Evolutionary conservation across 768 basidiomycete genomes (phyloP), one percentile per base, ranked within the genome.

Genomic region (Lentinula boryana): DNA sequence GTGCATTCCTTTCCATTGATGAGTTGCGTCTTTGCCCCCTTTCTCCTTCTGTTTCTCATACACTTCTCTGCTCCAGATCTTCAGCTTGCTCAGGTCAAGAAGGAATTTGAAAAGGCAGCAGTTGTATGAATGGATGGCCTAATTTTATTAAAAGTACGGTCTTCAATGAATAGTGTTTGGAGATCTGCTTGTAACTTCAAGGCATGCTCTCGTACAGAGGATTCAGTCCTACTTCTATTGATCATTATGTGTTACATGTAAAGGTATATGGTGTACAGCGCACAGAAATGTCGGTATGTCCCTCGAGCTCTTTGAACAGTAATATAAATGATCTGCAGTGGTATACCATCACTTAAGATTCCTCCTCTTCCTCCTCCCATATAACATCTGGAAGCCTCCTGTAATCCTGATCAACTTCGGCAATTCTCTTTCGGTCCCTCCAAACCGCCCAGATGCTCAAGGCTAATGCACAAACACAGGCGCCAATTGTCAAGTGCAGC

Each of bases 391-490:
- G 46, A 23, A 51, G 31, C 33, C 50, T 32, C 27, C 50, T 33
- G 32, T 51, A 51, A 21, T 32, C 50, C n/a, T 13, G 27, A 15
- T 43, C 55, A 18, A 32, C 13, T 23, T 56, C 55, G 23, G 7
- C 21, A 13, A 8, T 15, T 21, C 21, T 56, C 40, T 18, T 56
- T 27, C 55, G 36, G 23, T 87, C 85, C 56, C 80, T 71, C 75
- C 76, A 79, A 2, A 75, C 78, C 7, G 83, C 81, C 74, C 79
- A 84, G 0, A 82, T 59, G 60, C 81, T 81, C 49, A 87, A 69
- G 21, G 71, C 63, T 2, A 85, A 70, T 5, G 78, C 76, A 4
- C 80, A 38, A 48, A 75, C 69, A 56, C 82, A 83, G 21, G 80
- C 83, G 0, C 63, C 73, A 12, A 75, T 77, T 1, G 81, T 80